Conservation (phyloP, 1,284 basidiomycete genomes). For the Leccinum fuscescens region DNA sequence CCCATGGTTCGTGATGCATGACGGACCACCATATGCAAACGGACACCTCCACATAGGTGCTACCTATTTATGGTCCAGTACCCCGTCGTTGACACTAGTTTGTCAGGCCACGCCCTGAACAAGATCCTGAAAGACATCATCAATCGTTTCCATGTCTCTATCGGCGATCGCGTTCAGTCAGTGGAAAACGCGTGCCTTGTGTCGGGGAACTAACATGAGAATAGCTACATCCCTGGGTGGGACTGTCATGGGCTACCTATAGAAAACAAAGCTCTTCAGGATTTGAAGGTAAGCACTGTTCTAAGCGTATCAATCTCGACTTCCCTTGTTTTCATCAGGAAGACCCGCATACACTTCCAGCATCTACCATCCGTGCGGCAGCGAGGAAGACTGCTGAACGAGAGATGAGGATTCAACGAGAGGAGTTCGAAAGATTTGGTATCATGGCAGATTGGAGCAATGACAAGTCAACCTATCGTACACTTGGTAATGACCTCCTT, state of each 20-base stretch:
- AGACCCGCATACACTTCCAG: slow-evolving; percentile 54
- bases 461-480: slow-evolving; percentile 77
- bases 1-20: slow-evolving; percentile 84
- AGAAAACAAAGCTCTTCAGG: slow-evolving; percentile 86
- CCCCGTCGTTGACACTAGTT: not conserved
- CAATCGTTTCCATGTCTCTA: slow-evolving; percentile 83
- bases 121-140: slow-evolving; percentile 98
- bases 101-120: slow-evolving; percentile 90
- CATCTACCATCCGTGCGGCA: slow-evolving; percentile 66
- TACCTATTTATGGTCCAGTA: slow-evolving; percentile 18
- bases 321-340: slow-evolving; percentile 30
- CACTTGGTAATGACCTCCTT: slow-evolving; percentile 57
- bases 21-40: slow-evolving; percentile 98
- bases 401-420: slow-evolving; percentile 77
- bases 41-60: slow-evolving; percentile 93
- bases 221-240: slow-evolving; percentile 93
- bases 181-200: slow-evolving; percentile 26
- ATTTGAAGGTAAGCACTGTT: slow-evolving; percentile 55
- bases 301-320: not conserved
- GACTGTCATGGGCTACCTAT: slow-evolving; percentile 99
- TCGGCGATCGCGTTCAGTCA: slow-evolving; percentile 82
- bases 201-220: slow-evolving; percentile 9
- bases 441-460: slow-evolving; percentile 92
- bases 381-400: slow-evolving; percentile 75
- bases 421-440: slow-evolving; percentile 80